Conservation (phyloP, 2,329 filamentous ascomycete genomes). For the Colletotrichum sansevieriae region DNA sequence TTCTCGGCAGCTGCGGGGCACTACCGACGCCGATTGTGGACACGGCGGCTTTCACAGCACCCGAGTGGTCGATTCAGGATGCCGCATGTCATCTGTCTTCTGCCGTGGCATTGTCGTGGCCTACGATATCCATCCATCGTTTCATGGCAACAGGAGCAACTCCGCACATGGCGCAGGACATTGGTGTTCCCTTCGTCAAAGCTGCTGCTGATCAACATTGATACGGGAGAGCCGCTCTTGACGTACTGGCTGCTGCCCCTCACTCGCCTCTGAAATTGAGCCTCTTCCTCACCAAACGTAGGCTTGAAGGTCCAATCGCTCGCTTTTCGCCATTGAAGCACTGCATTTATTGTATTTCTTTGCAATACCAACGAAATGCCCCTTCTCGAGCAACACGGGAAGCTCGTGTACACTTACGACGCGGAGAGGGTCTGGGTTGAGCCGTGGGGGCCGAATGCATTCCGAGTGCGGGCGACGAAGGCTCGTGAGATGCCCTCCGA, state of each 20-base stretch:
- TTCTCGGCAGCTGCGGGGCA: slow-evolving; percentile 27
- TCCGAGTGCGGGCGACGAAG: slow-evolving; percentile 62
- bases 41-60: slow-evolving; percentile 33
- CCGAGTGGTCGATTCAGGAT: slow-evolving; percentile 29
- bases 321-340: background rate
- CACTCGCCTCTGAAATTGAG: background rate
- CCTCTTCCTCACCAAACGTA: background rate
- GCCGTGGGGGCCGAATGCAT: slow-evolving; percentile 60
- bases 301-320: background rate
- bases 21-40: slow-evolving; percentile 6
- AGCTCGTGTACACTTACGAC: slow-evolving; percentile 51
- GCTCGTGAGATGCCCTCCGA: slow-evolving; percentile 50
- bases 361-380: slow-evolving; percentile 15
- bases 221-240: slow-evolving; percentile 3
- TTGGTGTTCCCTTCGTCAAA: background rate
- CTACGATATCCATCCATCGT: slow-evolving; percentile 20
- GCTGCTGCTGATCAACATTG: background rate
- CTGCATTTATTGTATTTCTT: background rate
- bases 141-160: slow-evolving; percentile 34
- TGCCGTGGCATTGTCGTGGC: slow-evolving; percentile 22
- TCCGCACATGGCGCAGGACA: slow-evolving; percentile 21
- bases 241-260: background rate
- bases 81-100: slow-evolving; percentile 19
- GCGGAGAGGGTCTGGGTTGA: slow-evolving; percentile 63
- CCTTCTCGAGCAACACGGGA: slow-evolving; percentile 23